phyloP scores from a whole-genome alignment of 192 early-diverging fungal genomes.

The Oehlia diaphana region DNA sequence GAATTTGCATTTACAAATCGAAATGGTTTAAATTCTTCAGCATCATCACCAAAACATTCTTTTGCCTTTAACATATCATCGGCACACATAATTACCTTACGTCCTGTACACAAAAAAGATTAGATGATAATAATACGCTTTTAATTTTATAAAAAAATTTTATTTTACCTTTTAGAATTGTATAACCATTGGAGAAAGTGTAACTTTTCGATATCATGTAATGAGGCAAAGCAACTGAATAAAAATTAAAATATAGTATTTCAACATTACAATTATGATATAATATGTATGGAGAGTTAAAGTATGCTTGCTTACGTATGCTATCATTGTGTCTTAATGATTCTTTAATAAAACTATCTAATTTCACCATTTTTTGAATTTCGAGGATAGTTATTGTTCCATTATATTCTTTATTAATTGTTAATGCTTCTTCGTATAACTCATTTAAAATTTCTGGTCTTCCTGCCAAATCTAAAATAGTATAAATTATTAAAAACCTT shows the following conservation, averaged over 20 bases:
- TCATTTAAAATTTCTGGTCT: constrained; percentile 1
- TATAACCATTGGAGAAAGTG: constrained; percentile 5
- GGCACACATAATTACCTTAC: neutral
- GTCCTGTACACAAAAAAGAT: neutral
- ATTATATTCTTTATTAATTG: neutral
- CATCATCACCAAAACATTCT: neutral
- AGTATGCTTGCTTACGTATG: neutral
- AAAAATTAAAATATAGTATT: neutral
- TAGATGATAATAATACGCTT: neutral
- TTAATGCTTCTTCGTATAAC: neutral
- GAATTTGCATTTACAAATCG: constrained; percentile 23
- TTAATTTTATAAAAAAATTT: neutral
- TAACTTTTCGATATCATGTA: neutral
- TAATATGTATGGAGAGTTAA: neutral
- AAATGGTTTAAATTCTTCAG: constrained; percentile 27
- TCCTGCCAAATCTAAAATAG: neutral
- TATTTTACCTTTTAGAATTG: constrained; percentile 6
- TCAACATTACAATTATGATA: neutral
- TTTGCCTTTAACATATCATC: neutral
- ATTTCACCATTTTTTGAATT: neutral
- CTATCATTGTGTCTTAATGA: neutral
- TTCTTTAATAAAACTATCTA: constrained; percentile 21
- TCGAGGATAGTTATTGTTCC: too few relatives aligned
- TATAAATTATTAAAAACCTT: neutral
- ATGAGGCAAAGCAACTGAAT: neutral